Base-by-base conservation (phyloP, 345 rosid species). In the Salix suchowensis region DNA sequence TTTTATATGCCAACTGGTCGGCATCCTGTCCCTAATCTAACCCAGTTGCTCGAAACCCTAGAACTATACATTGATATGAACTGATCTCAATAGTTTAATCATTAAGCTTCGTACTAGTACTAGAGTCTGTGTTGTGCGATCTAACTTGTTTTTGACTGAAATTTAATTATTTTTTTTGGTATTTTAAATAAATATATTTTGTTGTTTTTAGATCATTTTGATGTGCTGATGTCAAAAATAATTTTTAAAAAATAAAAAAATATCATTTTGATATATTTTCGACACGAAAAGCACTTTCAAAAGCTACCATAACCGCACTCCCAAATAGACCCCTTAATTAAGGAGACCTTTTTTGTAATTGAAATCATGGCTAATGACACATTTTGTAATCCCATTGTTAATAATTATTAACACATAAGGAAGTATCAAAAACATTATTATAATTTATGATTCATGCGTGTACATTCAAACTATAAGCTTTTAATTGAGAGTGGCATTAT, bases 1-100 rank as follows among this genome's bases (percentile, higher is more conserved):
- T 77, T 73, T 77, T 77, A 70, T 60, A 80, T 68, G 66, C 46
- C 76, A 61, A 77, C 21, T 84, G 84, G 84, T 84, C 84, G 82
- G 87, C 62, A 13, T 10, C 72, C 4, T 76, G 79, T 78, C 82
- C 72, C 74, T 18, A 28, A 62, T 44, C 82, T 68, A 75, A 30
- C 67, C 80, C 78, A 73, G 44, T 68, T 65, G 21, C 76, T 66
- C 42, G 64, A 58, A 58, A 58, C 64, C 64, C 64, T 58, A 58
- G n/a, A 58, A 23, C 24, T 9, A 23, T 24, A 8, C 28, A 3
- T 9, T n/a, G 64, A 58, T 58, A 24, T 23, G 10, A 58, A 58
- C 23, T 58, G 10, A 55, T 55, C 28, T 55, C 62, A 55, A 24
- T 55, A 55, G 23, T 55, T 55, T 55, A n/a, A 55, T 55, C 62